phyloP scores from a whole-genome alignment of 2,329 filamentous ascomycete species.

The Mollisiaceae sp. region DNA sequence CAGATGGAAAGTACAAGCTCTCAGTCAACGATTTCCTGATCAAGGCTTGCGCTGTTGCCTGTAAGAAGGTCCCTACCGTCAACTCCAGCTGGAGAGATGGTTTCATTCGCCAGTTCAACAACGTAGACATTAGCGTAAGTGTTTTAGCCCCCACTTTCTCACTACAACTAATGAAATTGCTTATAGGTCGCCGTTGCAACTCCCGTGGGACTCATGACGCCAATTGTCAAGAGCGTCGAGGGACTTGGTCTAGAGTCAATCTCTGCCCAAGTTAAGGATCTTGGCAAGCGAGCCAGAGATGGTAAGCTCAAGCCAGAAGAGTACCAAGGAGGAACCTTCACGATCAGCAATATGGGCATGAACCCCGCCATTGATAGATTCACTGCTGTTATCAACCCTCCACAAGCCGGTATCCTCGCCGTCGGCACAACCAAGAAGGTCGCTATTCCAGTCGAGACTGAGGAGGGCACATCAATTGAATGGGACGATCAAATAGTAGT shows the following conservation, averaged over 20 bases:
- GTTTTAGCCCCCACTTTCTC: slow-evolving; percentile 46
- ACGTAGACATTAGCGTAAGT: slow-evolving; percentile 89
- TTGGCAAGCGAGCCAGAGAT: slow-evolving; percentile 93
- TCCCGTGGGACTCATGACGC: slow-evolving; percentile 92
- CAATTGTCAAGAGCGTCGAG: slow-evolving; percentile 91
- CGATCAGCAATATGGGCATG: slow-evolving; percentile 99
- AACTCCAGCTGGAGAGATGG: slow-evolving; percentile 96
- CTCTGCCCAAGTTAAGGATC: slow-evolving; percentile 89
- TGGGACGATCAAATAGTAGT: slow-evolving; percentile 98
- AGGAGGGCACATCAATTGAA: slow-evolving; percentile 78
- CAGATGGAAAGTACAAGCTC: slow-evolving; percentile 96
- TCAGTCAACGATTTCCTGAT: slow-evolving; percentile 99
- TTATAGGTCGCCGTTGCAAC: slow-evolving; percentile 63
- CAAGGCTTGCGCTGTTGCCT: slow-evolving; percentile 90
- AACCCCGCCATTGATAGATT: slow-evolving; percentile 95
- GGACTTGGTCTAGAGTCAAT: slow-evolving; percentile 86
- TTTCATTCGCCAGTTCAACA: slow-evolving; percentile 90
- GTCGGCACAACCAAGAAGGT: slow-evolving; percentile 97
- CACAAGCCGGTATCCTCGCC: slow-evolving; percentile 92
- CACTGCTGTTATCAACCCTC: slow-evolving; percentile 98
- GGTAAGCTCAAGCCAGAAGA: slow-evolving; percentile 99
- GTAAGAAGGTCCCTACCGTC: slow-evolving; percentile 90
- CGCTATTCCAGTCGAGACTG: slow-evolving; percentile 81
- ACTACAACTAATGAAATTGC: slow-evolving; percentile 1
- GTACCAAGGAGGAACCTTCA: slow-evolving; percentile 98